Conservation (phyloP, 768 basidiomycete species). For the Boletus barrowsii region DNA sequence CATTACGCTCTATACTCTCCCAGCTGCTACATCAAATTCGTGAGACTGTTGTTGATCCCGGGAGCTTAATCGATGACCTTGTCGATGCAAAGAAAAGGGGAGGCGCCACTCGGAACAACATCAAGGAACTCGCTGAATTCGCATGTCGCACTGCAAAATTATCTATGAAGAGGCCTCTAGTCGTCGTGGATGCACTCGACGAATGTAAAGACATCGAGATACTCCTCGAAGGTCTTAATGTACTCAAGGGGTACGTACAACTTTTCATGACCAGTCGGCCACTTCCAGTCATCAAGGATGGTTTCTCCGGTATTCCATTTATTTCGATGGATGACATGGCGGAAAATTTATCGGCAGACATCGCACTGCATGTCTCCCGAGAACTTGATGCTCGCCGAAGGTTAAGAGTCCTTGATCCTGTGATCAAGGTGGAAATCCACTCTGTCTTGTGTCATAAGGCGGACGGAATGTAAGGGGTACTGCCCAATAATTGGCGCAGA, state of each 20-base stretch:
- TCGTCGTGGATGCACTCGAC: constrained; percentile 6
- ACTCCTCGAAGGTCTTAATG: neutral
- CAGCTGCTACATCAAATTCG: constrained; percentile 1
- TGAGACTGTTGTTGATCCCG: neutral
- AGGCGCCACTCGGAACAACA: neutral
- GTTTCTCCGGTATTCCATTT: neutral
- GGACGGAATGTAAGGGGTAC: neutral
- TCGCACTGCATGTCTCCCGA: neutral
- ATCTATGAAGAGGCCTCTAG: neutral
- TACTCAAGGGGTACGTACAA: neutral
- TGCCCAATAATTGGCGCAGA: neutral
- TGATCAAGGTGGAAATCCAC: neutral
- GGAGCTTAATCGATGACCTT: neutral
- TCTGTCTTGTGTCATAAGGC: neutral
- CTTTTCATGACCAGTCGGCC: constrained; percentile 4
- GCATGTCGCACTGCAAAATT: neutral
- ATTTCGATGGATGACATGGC: neutral
- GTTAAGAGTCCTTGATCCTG: neutral
- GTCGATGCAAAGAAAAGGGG: neutral
- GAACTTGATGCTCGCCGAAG: neutral
- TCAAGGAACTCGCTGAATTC: neutral
- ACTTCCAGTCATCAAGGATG: neutral
- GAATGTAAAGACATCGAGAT: neutral
- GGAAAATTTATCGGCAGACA: neutral
- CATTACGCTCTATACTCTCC: neutral